Conservation (phyloP, 495 filamentous ascomycete species). For the Penicillium paradoxum region DNA sequence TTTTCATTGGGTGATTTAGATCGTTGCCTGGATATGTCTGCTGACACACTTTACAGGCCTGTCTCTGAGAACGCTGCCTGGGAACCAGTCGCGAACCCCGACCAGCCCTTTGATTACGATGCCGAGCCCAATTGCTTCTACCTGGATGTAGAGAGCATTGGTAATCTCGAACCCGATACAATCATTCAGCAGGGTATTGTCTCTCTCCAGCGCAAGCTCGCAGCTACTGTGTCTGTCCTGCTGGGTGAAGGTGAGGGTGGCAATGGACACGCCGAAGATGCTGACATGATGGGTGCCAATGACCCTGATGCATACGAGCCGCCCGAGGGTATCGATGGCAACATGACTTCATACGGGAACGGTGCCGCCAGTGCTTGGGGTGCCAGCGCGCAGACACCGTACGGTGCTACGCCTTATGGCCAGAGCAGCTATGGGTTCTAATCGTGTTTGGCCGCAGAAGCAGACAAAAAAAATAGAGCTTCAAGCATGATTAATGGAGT, state of each 20-base stretch:
- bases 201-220: conserved; percentile 84
- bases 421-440: conserved; percentile 51
- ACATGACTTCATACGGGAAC: conserved; percentile 69
- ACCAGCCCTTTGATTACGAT: conserved; percentile 88
- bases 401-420: conserved; percentile 69
- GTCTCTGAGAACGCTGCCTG: conserved; percentile 76
- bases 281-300: conserved; percentile 55
- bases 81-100: conserved; percentile 70
- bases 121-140: conserved; percentile 82
- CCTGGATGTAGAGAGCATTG: conserved; percentile 85
- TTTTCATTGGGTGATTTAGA: neutral
- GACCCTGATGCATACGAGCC: conserved; percentile 57
- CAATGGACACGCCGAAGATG: conserved; percentile 44
- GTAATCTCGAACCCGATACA: conserved; percentile 77
- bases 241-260: conserved; percentile 41
- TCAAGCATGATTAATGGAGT: conserved; percentile 25
- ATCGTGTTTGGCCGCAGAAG: neutral
- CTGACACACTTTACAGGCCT: conserved; percentile 54
- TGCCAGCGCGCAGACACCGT: conserved; percentile 52
- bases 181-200: conserved; percentile 87
- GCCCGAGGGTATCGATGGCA: conserved; percentile 61
- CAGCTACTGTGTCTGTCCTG: conserved; percentile 72
- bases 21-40: neutral
- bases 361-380: conserved; percentile 62
- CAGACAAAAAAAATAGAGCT: conserved; percentile 7